Evolutionary conservation across 1,139 yeast species (phyloP).

Genomic region (Spathaspora sp.): DNA sequence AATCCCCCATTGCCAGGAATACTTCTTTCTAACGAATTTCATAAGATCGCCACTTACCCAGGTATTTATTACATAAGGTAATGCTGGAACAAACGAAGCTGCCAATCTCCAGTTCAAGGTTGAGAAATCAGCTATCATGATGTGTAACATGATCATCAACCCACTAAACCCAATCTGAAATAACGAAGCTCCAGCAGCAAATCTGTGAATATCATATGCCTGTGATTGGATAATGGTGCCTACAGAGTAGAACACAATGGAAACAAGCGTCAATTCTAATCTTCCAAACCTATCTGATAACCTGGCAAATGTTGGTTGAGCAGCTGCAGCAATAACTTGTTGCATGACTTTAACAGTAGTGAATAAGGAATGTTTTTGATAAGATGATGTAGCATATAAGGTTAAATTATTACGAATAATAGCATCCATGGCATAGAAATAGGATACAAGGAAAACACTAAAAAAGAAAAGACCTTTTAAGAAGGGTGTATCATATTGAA

Average conservation of each 20-base stretch:
- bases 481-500: slow-evolving; percentile 24
- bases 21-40: slow-evolving; percentile 14
- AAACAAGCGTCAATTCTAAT: slow-evolving; percentile 49
- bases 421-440: slow-evolving; percentile 63
- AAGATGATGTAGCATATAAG: slow-evolving; percentile 54
- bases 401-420: slow-evolving; percentile 50
- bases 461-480: slow-evolving; percentile 41
- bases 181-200: slow-evolving; percentile 71
- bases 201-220: slow-evolving; percentile 49
- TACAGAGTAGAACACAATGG: slow-evolving; percentile 58
- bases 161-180: slow-evolving; percentile 73
- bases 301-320: slow-evolving; percentile 68
- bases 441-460: slow-evolving; percentile 57
- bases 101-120: slow-evolving; percentile 67
- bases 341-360: slow-evolving; percentile 65
- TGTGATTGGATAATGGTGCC: slow-evolving; percentile 54
- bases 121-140: slow-evolving; percentile 64
- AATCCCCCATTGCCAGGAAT: slow-evolving; percentile 68
- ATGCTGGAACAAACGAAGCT: slow-evolving; percentile 61
- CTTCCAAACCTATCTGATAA: slow-evolving; percentile 71
- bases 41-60: slow-evolving; percentile 68
- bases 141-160: slow-evolving; percentile 50
- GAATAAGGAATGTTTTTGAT: slow-evolving; percentile 55
- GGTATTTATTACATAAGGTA: slow-evolving; percentile 73
- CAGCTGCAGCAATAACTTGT: slow-evolving; percentile 66